Base-by-base conservation (phyloP, 345 rosid genomes). In the Populus simonii region DNA sequence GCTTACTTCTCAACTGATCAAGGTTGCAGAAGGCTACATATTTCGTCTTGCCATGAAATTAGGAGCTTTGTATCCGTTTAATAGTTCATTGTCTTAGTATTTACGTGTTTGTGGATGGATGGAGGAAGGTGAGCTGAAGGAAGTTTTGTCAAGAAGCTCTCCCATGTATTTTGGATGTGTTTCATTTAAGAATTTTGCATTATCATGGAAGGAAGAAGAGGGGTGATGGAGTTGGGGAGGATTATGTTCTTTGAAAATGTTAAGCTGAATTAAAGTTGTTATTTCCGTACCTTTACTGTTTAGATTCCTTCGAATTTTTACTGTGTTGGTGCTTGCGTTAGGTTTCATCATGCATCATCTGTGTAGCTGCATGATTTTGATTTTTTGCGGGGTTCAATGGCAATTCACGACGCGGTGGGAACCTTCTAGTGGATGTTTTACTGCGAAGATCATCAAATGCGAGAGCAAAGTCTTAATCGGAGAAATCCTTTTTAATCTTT, bases 21-120 rank as follows among this genome's bases (percentile, higher is more conserved):
- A 8, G 13, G 63, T 57, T 35, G 27, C 6, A 45, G 11, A 73
- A 73, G 67, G 76, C 55, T 72, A 41, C 47, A 35, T 22, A 53
- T 73, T 73, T 73, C 67, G 49, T 71, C 31, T 71, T 49, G 62
- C 74, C 29, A 59, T 73, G 76, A 59, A 73, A 73, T 51, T 5
- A 73, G 23, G 67, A 41, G 55, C 45, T 22, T n/a, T 73, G 66
- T 73, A 36, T 38, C 45, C 13, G 8, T 23, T 55, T n/a, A 25
- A 73, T 23, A 59, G 67, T 38, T 7, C n/a, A 16, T 3, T 72
- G 61, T 36, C 31, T 55, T 15, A 41, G 13, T 39, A 39, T 39
- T 39, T 39, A 5, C 72, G 15, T 43, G 45, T 43, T 69, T 43
- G 38, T 68, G 38, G 43, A 41, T 25, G 25, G 9, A 33, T 13